Percentiles rank a stretch among this genome's conserved stretches.
These are phyloP conservation scores for Apiospora koreana DNA, from an alignment of 2,329 filamentous ascomycete species.

Conservation along the genomic window DNA sequence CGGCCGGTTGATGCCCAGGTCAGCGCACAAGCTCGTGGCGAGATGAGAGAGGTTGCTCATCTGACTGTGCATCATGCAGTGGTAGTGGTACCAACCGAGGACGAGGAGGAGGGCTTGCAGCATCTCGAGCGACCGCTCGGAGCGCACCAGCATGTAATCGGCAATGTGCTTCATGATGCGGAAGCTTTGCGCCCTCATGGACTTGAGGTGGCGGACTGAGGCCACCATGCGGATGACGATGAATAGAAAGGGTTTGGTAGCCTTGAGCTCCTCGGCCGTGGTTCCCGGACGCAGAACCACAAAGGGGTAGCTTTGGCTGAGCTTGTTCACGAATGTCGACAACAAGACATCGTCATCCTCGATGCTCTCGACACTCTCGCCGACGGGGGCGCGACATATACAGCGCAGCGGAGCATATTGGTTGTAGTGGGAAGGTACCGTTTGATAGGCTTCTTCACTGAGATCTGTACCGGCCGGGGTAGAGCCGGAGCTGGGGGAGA, in stretches of 20 bases:
- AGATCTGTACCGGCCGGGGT: conserved; percentile 17
- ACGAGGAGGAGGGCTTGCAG: conserved; percentile 51
- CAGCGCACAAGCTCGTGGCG: conserved; percentile 47
- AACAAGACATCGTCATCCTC: conserved; percentile 49
- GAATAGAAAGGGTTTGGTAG: conserved; percentile 49
- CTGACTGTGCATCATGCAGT: conserved; percentile 55
- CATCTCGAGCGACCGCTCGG: conserved; percentile 51
- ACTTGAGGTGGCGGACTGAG: conserved; percentile 46
- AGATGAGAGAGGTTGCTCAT: conserved; percentile 52
- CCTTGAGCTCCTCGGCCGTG: conserved; percentile 38
- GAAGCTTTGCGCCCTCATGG: conserved; percentile 53
- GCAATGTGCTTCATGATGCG: conserved; percentile 46
- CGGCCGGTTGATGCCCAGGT: conserved; percentile 46
- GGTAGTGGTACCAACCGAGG: conserved; percentile 54
- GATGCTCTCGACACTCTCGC: conserved; percentile 39
- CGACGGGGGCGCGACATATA: conserved; percentile 45
- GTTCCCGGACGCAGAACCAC: conserved; percentile 42
- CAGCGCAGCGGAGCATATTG: conserved; percentile 46
- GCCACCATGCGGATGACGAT: conserved; percentile 51
- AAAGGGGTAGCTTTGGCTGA: conserved; percentile 49
- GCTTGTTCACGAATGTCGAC: conserved; percentile 42
- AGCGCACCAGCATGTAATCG: conserved; percentile 50
- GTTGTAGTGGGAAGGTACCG: conserved; percentile 46
- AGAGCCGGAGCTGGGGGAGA: conserved; percentile 15
- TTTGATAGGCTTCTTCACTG: conserved; percentile 21